Percentiles rank a stretch among this genome's conserved stretches.
phyloP scores from a whole-genome alignment of 169 alveolate species.

The Plasmodium reichenowi region DNA sequence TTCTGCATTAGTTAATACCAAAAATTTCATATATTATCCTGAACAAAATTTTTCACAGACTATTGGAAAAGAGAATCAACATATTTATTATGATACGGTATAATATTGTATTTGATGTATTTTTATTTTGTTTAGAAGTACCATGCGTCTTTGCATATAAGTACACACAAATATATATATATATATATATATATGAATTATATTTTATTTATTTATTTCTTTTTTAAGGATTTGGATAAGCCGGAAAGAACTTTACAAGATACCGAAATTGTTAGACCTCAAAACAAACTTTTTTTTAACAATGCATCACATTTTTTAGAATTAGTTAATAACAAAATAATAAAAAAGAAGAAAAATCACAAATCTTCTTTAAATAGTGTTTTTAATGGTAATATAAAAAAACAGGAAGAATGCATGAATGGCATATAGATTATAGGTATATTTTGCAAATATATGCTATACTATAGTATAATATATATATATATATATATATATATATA shows the following conservation, averaged over 20 bases:
- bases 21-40: constrained; percentile 29
- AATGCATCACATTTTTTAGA: constrained; percentile 51
- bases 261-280: constrained; percentile 25
- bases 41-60: constrained; percentile 28
- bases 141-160: background rate
- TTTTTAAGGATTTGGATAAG: constrained; percentile 1
- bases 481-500: background rate
- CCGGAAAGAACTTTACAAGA: constrained; percentile 7
- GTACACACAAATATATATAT: background rate
- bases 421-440: background rate
- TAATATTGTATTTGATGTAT: background rate
- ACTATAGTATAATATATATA: background rate
- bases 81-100: constrained; percentile 57
- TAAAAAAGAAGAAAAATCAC: constrained; percentile 12
- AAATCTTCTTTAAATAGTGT: background rate
- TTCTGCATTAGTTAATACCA: background rate
- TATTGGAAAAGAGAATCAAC: constrained; percentile 14
- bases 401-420: background rate
- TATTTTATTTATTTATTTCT: background rate
- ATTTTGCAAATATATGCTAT: no score
- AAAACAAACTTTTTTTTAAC: constrained; percentile 46
- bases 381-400: constrained; percentile 2
- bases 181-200: background rate
- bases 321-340: constrained; percentile 32
- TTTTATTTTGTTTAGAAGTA: no score